A percentile compares a stretch with the other conserved stretches of the same genome.
Conservation (phyloP, 257 asterid genomes). For the Solanum chmielewskii region DNA sequence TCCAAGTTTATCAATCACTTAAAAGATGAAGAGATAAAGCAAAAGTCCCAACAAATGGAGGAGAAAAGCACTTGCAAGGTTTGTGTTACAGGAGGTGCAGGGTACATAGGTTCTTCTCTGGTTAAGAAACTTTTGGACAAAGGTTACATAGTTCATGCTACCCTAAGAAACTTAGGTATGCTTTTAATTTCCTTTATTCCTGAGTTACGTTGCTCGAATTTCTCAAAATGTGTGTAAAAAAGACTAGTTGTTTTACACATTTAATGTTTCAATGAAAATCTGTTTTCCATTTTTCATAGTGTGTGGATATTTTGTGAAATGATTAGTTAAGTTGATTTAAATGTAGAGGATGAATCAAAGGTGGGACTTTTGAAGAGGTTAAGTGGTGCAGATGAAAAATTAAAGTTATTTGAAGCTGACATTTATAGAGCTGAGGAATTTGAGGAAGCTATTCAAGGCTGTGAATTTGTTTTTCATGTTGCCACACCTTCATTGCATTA, state of each 20-base stretch:
- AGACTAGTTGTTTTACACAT: too few relatives aligned
- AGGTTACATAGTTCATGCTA: constrained; percentile 61
- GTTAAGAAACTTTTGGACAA: constrained; percentile 29
- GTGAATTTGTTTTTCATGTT: constrained; percentile 47
- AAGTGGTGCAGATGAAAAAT: constrained; percentile 21
- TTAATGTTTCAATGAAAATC: too few relatives aligned
- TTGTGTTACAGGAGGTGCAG: constrained; percentile 63
- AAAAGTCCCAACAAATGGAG: background rate
- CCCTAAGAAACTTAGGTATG: constrained; percentile 39
- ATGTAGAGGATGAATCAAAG: constrained; percentile 43
- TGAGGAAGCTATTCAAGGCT: constrained; percentile 38
- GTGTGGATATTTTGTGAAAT: background rate
- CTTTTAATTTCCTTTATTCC: background rate
- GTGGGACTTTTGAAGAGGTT: constrained; percentile 45
- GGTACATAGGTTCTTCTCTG: constrained; percentile 51
- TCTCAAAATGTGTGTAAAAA: too few relatives aligned
- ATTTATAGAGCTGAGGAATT: constrained; percentile 40
- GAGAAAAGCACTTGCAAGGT: constrained; percentile 18
- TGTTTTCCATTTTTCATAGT: too few relatives aligned
- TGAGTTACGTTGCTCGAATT: background rate
- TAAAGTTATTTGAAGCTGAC: constrained; percentile 52
- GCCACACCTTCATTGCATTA: constrained; percentile 47
- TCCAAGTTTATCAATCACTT: background rate
- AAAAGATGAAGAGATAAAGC: background rate
- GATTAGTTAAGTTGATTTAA: background rate